These are phyloP conservation scores for Naganishia vishniacii DNA, from an alignment of 768 basidiomycete species.

Conservation along the genomic window DNA sequence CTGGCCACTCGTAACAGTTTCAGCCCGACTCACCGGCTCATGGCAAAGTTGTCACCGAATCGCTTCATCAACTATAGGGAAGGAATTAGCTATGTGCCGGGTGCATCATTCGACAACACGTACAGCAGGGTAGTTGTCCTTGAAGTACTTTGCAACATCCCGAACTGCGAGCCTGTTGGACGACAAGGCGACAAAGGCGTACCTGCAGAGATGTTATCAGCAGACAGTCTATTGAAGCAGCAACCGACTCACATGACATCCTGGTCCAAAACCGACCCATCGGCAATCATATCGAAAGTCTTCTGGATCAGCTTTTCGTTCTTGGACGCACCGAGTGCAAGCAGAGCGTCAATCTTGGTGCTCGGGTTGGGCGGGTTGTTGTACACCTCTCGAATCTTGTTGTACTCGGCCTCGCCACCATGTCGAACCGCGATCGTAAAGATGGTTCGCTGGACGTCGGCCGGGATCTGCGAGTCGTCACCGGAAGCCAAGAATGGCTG, in stretches of 20 bases:
- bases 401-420: slow-evolving; percentile 69
- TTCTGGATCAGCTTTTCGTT: slow-evolving; percentile 58
- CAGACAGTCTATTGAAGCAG: slow-evolving; percentile 29
- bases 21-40: slow-evolving; percentile 31
- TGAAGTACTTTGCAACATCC: slow-evolving; percentile 59
- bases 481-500: slow-evolving; percentile 62
- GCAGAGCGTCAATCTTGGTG: slow-evolving; percentile 58
- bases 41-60: slow-evolving; percentile 59
- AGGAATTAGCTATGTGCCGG: neutral
- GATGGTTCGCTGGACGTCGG: slow-evolving; percentile 60
- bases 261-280: slow-evolving; percentile 51
- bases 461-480: slow-evolving; percentile 71
- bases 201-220: slow-evolving; percentile 40
- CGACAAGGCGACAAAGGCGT: slow-evolving; percentile 54
- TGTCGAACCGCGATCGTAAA: slow-evolving; percentile 59
- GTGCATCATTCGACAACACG: slow-evolving; percentile 38
- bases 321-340: slow-evolving; percentile 61
- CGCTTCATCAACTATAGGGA: slow-evolving; percentile 54
- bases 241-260: slow-evolving; percentile 36
- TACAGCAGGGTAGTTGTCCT: slow-evolving; percentile 63
- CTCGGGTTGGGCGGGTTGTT: slow-evolving; percentile 70
- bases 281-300: slow-evolving; percentile 60
- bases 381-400: slow-evolving; percentile 63
- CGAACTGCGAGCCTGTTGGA: slow-evolving; percentile 60
- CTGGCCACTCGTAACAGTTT: neutral